Conservation (phyloP, 257 asterid species). For the Scutellaria minor region DNA sequence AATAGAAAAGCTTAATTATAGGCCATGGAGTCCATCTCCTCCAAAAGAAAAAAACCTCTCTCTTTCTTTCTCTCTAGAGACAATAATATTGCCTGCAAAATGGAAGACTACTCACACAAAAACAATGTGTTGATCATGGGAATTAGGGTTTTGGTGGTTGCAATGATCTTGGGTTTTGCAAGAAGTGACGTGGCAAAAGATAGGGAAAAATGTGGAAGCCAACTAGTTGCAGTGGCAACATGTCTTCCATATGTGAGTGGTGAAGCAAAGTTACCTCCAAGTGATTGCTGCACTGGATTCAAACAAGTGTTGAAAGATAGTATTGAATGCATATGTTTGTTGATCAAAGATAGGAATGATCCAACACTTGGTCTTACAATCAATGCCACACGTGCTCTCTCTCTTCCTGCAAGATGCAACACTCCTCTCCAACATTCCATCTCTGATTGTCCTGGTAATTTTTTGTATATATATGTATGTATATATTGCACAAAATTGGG, state of each 20-base stretch:
- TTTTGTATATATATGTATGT: too few species aligned
- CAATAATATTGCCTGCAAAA: too few species aligned
- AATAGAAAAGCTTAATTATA: too few species aligned
- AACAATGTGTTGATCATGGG: background rate
- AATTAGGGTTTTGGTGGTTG: conserved; percentile 6
- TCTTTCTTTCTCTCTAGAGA: background rate
- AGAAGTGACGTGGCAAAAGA: conserved; percentile 57
- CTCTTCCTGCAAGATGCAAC: conserved; percentile 60
- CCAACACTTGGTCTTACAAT: conserved; percentile 71
- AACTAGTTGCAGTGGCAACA: conserved; percentile 58
- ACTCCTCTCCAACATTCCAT: conserved; percentile 42
- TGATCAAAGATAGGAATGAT: conserved; percentile 74
- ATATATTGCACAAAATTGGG: too few species aligned
- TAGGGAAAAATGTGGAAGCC: conserved; percentile 56
- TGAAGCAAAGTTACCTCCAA: conserved; percentile 56
- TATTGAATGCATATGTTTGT: conserved; percentile 64
- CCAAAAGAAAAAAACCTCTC: background rate
- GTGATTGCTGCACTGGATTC: conserved; percentile 72
- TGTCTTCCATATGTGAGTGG: conserved; percentile 78
- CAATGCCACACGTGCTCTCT: conserved; percentile 68
- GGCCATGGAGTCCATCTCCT: background rate
- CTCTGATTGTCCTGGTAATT: conserved; percentile 45
- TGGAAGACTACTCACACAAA: background rate
- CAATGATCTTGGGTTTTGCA: conserved; percentile 24
- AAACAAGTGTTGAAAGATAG: conserved; percentile 50